Conservation (phyloP, 805 yeast genomes). For the Monosporozyma servazzii region DNA sequence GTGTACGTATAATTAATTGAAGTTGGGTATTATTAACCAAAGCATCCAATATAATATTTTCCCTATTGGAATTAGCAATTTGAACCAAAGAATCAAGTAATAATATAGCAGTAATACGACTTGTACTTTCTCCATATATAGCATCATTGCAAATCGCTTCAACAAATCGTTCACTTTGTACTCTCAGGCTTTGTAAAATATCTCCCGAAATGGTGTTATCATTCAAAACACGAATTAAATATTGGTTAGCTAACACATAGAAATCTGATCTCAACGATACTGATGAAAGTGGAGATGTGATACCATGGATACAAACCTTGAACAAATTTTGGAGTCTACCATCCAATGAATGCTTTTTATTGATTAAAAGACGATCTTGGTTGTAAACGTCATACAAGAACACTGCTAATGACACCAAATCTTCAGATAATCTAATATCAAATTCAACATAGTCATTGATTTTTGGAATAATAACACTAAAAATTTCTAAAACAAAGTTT, state of each 20-base stretch:
- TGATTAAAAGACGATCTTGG: slow-evolving; percentile 32
- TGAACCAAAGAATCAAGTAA: slow-evolving; percentile 60
- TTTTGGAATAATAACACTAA: slow-evolving; percentile 68
- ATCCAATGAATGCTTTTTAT: slow-evolving; percentile 32
- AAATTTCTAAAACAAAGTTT: slow-evolving; percentile 63
- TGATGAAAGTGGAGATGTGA: slow-evolving; percentile 60
- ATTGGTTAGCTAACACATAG: slow-evolving; percentile 63
- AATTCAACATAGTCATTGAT: slow-evolving; percentile 63
- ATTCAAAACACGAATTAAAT: slow-evolving; percentile 42
- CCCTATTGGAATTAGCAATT: slow-evolving; percentile 40
- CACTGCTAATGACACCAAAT: slow-evolving; percentile 66
- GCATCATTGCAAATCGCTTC: slow-evolving; percentile 69
- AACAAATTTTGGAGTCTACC: slow-evolving; percentile 61
- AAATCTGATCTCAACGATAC: slow-evolving; percentile 66
- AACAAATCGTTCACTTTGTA: slow-evolving; percentile 53
- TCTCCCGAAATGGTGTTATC: slow-evolving; percentile 38
- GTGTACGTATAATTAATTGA: slow-evolving; percentile 52
- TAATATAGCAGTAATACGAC: slow-evolving; percentile 67
- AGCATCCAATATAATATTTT: slow-evolving; percentile 49
- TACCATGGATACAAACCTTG: slow-evolving; percentile 64
- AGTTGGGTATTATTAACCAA: slow-evolving; percentile 60
- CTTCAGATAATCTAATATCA: slow-evolving; percentile 61
- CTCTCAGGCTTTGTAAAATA: slow-evolving; percentile 43
- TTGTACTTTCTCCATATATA: slow-evolving; percentile 65
- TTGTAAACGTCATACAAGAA: slow-evolving; percentile 57